Evolutionary conservation across 306 rosid species (phyloP).

Genomic region (Quercus suber): DNA sequence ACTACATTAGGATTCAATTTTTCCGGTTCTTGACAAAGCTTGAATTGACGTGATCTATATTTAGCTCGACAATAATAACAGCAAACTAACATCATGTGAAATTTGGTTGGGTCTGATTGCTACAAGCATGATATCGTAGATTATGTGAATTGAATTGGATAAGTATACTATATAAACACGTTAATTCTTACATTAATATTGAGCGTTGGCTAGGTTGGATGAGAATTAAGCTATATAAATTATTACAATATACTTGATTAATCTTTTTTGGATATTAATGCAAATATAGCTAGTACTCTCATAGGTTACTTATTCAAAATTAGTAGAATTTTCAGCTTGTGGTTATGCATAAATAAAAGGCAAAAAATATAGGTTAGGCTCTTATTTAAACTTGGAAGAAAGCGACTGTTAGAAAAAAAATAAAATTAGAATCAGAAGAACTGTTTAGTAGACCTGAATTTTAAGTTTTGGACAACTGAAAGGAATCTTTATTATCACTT

Average conservation of each 20-base stretch:
- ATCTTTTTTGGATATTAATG: no score
- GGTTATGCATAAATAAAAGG: conserved; percentile 10
- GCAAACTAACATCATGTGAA: not conserved
- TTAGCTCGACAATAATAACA: conserved; percentile 32
- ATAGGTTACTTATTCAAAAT: not conserved
- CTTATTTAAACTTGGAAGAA: conserved; percentile 58
- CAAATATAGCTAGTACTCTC: no score
- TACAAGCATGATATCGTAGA: not conserved
- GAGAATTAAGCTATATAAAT: no score
- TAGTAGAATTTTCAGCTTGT: not conserved
- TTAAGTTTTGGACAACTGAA: conserved; percentile 53
- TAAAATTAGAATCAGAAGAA: conserved; percentile 36
- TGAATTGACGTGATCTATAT: conserved; percentile 54
- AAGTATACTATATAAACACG: no score
- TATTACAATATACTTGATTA: no score
- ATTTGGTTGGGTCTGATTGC: not conserved
- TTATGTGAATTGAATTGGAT: no score
- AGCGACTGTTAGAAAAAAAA: conserved; percentile 60
- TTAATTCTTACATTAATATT: no score
- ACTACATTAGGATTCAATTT: conserved; percentile 32
- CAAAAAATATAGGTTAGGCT: conserved; percentile 37
- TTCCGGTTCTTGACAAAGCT: conserved; percentile 36
- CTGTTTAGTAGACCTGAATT: conserved; percentile 40
- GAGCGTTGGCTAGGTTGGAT: no score
- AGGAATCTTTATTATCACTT: conserved; percentile 60